A percentile compares a stretch with the other conserved stretches of the same genome.
Conservation (phyloP, 2,329 filamentous ascomycete genomes). For the Penicillium sp. region DNA sequence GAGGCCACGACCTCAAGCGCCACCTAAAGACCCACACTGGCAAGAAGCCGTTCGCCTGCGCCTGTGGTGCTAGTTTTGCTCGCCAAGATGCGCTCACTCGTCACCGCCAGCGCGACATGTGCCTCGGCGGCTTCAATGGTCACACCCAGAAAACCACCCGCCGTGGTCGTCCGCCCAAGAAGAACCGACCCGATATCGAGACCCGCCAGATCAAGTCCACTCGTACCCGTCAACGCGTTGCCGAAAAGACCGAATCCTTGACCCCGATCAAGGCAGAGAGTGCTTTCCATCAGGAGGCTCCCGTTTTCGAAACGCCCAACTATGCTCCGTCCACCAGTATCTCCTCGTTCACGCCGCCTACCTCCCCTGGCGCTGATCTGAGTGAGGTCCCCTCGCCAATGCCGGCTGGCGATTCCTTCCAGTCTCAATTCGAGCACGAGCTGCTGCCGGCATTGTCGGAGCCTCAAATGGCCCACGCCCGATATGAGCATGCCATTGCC, state of each 20-base stretch:
- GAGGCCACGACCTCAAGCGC: constrained; percentile 94
- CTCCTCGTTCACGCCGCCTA: constrained; percentile 51
- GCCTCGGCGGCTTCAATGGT: constrained; percentile 89
- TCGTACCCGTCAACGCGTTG: constrained; percentile 51
- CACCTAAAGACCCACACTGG: constrained; percentile 97
- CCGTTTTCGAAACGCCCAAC: constrained; percentile 42
- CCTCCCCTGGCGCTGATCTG: constrained; percentile 46
- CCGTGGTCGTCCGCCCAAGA: constrained; percentile 63
- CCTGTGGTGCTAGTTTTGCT: constrained; percentile 92
- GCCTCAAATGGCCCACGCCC: constrained; percentile 23
- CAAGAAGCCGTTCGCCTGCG: constrained; percentile 91
- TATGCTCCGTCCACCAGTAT: constrained; percentile 47
- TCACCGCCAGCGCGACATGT: constrained; percentile 94
- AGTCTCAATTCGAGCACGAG: constrained; percentile 42
- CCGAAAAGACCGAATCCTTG: constrained; percentile 38
- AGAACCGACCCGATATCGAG: constrained; percentile 61
- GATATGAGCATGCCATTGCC: constrained; percentile 28
- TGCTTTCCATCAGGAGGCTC: constrained; percentile 33
- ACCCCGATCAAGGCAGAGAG: constrained; percentile 21
- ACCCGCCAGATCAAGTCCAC: constrained; percentile 59
- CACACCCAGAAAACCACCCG: constrained; percentile 67
- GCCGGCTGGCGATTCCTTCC: constrained; percentile 38
- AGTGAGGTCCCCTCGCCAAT: constrained; percentile 41
- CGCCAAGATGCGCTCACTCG: constrained; percentile 93
- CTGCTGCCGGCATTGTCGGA: constrained; percentile 40